Percentiles rank a stretch among this genome's conserved stretches.
These are phyloP conservation scores for Carex littledalei DNA, from an alignment of 176 grass and related monocot species.

Conservation along the genomic window DNA sequence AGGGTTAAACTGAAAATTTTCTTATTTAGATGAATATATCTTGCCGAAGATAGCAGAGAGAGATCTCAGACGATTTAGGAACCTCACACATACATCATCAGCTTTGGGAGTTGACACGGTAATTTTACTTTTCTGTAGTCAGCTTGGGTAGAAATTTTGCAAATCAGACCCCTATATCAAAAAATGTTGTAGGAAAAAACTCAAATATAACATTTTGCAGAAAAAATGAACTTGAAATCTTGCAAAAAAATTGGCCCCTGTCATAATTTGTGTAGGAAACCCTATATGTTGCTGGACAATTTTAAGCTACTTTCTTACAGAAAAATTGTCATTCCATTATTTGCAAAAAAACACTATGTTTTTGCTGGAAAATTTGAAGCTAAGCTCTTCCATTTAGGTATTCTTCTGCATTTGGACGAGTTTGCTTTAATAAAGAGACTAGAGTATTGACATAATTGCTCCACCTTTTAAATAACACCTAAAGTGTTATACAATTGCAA, in stretches of 20 bases:
- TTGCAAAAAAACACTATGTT: not conserved
- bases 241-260: not conserved
- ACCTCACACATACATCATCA: constrained; percentile 53
- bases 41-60: constrained; percentile 95
- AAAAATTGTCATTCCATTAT: not conserved
- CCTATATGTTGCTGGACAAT: not conserved
- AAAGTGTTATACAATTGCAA: not conserved
- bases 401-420: not conserved
- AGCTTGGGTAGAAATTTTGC: not conserved
- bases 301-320: not conserved
- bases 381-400: not conserved
- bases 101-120: constrained; percentile 26
- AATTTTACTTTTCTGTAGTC: not conserved
- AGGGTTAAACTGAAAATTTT: too few relatives aligned
- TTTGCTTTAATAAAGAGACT: not conserved
- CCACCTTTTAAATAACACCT: too few relatives aligned
- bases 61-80: constrained; percentile 79
- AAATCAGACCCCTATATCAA: not conserved
- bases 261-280: not conserved
- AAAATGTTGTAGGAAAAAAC: not conserved
- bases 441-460: not conserved
- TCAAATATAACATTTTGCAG: not conserved
- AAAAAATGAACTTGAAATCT: not conserved
- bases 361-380: not conserved
- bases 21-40: constrained; percentile 77